phyloP scores from a whole-genome alignment of 768 basidiomycete species.

The Phylloporus sp. region DNA sequence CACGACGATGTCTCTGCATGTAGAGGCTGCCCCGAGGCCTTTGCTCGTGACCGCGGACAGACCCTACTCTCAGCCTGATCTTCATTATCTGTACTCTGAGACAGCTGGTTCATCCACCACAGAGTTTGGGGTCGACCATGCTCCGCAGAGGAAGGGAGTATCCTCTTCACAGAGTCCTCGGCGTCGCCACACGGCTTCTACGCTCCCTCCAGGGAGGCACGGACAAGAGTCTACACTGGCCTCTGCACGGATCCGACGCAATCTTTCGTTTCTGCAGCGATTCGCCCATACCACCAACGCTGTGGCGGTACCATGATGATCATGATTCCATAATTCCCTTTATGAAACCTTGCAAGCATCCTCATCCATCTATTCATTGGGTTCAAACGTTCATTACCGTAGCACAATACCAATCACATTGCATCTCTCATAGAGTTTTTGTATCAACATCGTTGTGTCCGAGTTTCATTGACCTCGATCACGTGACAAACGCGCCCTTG shows the following conservation, averaged over 20 bases:
- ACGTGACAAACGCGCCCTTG: constrained; percentile 23
- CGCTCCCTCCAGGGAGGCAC: constrained; percentile 6
- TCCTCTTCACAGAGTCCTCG: constrained; percentile 18
- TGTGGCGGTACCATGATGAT: constrained; percentile 11
- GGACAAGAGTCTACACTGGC: constrained; percentile 16
- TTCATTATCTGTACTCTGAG: constrained; percentile 22
- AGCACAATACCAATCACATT: constrained; percentile 8
- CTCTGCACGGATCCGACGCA: constrained; percentile 28
- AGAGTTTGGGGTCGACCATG: constrained; percentile 23
- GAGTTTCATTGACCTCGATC: constrained; percentile 17
- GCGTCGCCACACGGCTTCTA: constrained; percentile 21
- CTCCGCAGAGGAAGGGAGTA: constrained; percentile 9
- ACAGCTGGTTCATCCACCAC: constrained; percentile 8
- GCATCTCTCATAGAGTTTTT: constrained; percentile 11
- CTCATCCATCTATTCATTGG: constrained; percentile 11
- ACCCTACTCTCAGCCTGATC: constrained; percentile 32
- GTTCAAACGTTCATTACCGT: constrained; percentile 5
- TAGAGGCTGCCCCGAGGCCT: constrained; percentile 8
- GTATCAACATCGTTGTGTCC: constrained; percentile 5
- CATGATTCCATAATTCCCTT: constrained; percentile 2
- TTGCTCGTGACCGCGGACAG: constrained; percentile 13
- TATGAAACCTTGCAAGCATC: constrained; percentile 16
- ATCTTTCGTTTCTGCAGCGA: constrained; percentile 35
- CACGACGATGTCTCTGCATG: constrained; percentile 26
- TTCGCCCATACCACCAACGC: constrained; percentile 21